phyloP scores from a whole-genome alignment of 768 basidiomycete genomes.

The Boletellus ananas region DNA sequence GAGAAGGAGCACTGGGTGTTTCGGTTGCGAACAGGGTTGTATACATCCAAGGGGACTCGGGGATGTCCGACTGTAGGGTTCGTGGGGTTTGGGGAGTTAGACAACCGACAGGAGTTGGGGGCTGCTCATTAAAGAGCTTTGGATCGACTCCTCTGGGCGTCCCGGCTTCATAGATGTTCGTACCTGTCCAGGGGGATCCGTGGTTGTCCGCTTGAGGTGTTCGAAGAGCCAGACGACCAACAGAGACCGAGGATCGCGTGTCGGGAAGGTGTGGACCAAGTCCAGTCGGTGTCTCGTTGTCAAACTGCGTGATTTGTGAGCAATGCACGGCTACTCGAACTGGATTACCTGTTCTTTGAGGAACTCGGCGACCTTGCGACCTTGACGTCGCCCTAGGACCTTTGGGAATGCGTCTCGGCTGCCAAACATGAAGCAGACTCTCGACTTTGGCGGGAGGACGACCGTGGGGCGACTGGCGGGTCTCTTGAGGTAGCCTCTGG shows the following conservation, averaged over 20 bases:
- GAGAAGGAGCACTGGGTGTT: background rate
- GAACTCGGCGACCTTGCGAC: constrained; percentile 13
- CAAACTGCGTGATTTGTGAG: constrained; percentile 8
- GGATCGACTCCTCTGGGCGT: too few relatives aligned
- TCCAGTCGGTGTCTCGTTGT: background rate
- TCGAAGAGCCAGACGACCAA: too few relatives aligned
- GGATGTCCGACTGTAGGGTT: too few relatives aligned
- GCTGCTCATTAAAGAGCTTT: too few relatives aligned
- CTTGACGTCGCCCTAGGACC: constrained; percentile 19
- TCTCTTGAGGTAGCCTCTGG: constrained; percentile 24
- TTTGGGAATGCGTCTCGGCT: constrained; percentile 8
- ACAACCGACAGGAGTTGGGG: too few relatives aligned
- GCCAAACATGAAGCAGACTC: background rate
- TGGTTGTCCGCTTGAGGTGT: too few relatives aligned
- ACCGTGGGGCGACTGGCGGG: constrained; percentile 11
- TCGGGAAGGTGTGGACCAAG: background rate
- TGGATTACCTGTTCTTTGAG: constrained; percentile 16
- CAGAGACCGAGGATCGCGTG: too few relatives aligned
- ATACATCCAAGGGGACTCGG: too few relatives aligned
- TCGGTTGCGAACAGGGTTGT: background rate
- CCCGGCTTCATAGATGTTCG: background rate
- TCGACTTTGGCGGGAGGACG: constrained; percentile 1
- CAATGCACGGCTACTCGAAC: background rate
- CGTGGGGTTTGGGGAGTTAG: background rate
- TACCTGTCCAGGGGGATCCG: too few relatives aligned